Evolutionary conservation across 1,139 yeast species (phyloP), one percentile per base, ranked within the genome.

Genomic region (Lodderomyces margitis): DNA sequence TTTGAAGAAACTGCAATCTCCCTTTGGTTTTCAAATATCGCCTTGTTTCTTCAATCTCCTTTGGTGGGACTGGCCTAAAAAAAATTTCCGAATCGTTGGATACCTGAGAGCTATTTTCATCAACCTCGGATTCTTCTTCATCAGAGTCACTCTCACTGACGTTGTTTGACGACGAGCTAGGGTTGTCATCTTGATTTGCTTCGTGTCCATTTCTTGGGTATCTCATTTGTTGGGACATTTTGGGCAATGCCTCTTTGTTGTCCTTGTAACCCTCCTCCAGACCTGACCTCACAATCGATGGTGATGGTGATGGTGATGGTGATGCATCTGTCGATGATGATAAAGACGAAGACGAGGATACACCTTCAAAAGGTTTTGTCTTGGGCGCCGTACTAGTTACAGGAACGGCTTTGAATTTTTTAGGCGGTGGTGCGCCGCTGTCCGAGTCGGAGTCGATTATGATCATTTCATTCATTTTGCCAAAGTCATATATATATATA

Each of bases 21-120:
- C 96, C 96, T 45, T 76, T 60, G n/a, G 64, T 59, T 55, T 83
- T 84, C 42, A 88, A 61, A 51, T 57, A 81, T 43, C 69, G 66
- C 45, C 92, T 73, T 1, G 88, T 81, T 43, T 73, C 62, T 5
- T 51, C 51, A 14, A 67, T 55, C 3, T 49, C 37, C 21, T 50
- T 55, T 9, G 52, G 53, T 8, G 55, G 11, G 4, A 12, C 12
- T 4, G 32, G 47, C 8, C 49, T 34, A 5, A 15, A 12, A 8
- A 28, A 28, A 9, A 28, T 15, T 15, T 28, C 32, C 11, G 32
- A 14, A 28, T 15, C 32, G 10, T 14, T 10, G 10, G 32, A 28
- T 4, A 15, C 19, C 7, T 28, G 32, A 3, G 19, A 15, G 19
- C 10, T 19, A 21, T 40, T 38, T n/a, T 49, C 50, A 11, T 39